A percentile compares a stretch with the other conserved stretches of the same genome.
phyloP scores from a whole-genome alignment of 768 basidiomycete genomes.

The Boletus sensibilis region DNA sequence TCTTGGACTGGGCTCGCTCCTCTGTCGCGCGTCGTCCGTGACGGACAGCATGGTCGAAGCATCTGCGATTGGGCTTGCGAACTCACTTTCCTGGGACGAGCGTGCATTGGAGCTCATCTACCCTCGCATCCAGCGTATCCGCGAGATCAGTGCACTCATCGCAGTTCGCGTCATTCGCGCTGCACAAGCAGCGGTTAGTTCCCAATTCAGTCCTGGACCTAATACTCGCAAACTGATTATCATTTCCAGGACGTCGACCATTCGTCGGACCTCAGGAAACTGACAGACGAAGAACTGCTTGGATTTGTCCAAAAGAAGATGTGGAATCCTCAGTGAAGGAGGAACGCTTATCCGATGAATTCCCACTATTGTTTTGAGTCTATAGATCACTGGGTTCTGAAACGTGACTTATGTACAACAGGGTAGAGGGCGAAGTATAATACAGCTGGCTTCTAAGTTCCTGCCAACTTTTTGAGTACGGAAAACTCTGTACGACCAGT shows the following conservation, averaged over 20 bases:
- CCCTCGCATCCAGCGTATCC: slow-evolving; percentile 78
- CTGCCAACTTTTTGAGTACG: slow-evolving; percentile 66
- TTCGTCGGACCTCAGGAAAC: slow-evolving; percentile 48
- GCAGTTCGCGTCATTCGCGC: slow-evolving; percentile 73
- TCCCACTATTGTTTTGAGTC: neutral
- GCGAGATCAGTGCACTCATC: slow-evolving; percentile 80
- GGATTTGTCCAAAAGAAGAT: slow-evolving; percentile 60
- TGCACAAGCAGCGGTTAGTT: slow-evolving; percentile 71
- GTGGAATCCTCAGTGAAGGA: slow-evolving; percentile 58
- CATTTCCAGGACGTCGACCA: slow-evolving; percentile 51
- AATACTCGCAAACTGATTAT: slow-evolving; percentile 12
- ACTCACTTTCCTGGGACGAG: slow-evolving; percentile 73
- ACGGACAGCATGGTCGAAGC: slow-evolving; percentile 91
- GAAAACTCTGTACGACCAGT: slow-evolving; percentile 72
- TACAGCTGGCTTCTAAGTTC: slow-evolving; percentile 14
- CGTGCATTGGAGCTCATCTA: slow-evolving; percentile 67
- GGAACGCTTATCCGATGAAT: neutral
- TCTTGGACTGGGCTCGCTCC: slow-evolving; percentile 71
- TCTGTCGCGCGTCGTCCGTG: slow-evolving; percentile 64
- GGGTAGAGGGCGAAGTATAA: neutral
- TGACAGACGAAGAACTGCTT: slow-evolving; percentile 56
- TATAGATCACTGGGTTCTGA: neutral
- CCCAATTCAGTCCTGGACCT: slow-evolving; percentile 14
- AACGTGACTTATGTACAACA: slow-evolving; percentile 9
- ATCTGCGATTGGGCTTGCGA: slow-evolving; percentile 74